Percentiles rank a stretch among this genome's conserved stretches.
These are phyloP conservation scores for Clavariopsis aquatica DNA, from an alignment of 495 filamentous ascomycete genomes.

Conservation along the genomic window DNA sequence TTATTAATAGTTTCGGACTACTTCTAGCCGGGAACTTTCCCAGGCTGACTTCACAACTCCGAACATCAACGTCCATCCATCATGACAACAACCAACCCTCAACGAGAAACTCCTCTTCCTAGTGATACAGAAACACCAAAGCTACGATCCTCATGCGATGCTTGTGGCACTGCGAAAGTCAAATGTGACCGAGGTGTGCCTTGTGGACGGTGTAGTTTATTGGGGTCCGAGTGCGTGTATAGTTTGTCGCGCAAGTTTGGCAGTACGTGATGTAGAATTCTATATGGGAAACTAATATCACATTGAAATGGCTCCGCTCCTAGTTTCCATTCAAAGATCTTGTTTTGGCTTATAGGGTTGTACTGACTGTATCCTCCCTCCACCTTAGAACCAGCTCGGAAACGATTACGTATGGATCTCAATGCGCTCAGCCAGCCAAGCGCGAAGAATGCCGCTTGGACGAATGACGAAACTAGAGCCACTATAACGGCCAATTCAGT, in stretches of 20 bases:
- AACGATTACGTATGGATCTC: neutral
- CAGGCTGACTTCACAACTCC: neutral
- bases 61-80: neutral
- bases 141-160: conserved; percentile 10
- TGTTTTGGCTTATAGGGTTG: neutral
- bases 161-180: conserved; percentile 5
- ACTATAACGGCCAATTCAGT: neutral
- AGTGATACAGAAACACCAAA: neutral
- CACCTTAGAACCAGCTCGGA: neutral
- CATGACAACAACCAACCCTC: neutral
- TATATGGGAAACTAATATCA: too few relatives aligned
- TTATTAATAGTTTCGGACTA: neutral
- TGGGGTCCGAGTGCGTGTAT: conserved; percentile 1
- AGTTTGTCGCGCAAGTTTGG: conserved; percentile 7
- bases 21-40: neutral
- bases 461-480: neutral
- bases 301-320: too few relatives aligned
- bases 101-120: neutral
- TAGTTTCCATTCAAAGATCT: too few relatives aligned
- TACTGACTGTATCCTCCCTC: neutral
- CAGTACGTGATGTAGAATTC: neutral
- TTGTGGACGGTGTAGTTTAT: neutral
- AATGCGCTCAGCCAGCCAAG: neutral
- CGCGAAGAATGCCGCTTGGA: neutral
- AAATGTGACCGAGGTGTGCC: conserved; percentile 3